Evolutionary conservation across 2,329 filamentous ascomycete genomes (phyloP), one percentile per base, ranked within the genome.

Genomic region (Claviceps quebecensis): DNA sequence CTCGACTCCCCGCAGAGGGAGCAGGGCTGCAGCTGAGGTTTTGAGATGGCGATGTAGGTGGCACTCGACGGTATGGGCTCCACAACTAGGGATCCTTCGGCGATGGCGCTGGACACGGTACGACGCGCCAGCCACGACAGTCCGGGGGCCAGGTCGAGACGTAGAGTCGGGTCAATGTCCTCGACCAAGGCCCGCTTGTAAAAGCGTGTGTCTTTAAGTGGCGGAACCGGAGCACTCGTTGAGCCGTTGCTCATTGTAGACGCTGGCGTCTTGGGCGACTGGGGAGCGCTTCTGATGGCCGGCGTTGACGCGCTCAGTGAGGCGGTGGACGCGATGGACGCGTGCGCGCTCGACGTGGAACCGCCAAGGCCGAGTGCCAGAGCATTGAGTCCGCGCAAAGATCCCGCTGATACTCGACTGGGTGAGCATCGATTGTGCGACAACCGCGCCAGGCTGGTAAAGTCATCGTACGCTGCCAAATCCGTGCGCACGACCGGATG

Each of bases 61-160:
- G 73, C 70, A 47, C 74, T 72, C 16, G 80, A 70, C 1, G 87
- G 82, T 54, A 91, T 84, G 1, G 89, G 93, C 63, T 98, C 93
- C 4, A 98, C 90, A 4, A 95, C 82, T 19, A 98, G 73, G 11
- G 81, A 84, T 11, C 91, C 91, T 39, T 94, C 86, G 19, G 84
- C 85, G 57, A 98, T 86, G 49, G 88, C 83, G 54, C 78, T 84
- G 39, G 95, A 68, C 5, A 97, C 89, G 5, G 84, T 86, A 52
- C 93, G 83, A 45, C 91, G 84, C 47, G 87, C 89, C 46, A 98
- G 77, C 88, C 93, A 98, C 0, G 89, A 96, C 29, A 98, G 78
- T 0, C 90, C 87, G 0, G 93, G 93, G 0, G 93, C 90, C 2
- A 81, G 77, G 65, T 98, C 93, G 3, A 98, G 77, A 43, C 93